Percentiles rank a stretch among this genome's conserved stretches.
phyloP scores from a whole-genome alignment of 78 protist species.

The Dictyostelium firmibasis region DNA sequence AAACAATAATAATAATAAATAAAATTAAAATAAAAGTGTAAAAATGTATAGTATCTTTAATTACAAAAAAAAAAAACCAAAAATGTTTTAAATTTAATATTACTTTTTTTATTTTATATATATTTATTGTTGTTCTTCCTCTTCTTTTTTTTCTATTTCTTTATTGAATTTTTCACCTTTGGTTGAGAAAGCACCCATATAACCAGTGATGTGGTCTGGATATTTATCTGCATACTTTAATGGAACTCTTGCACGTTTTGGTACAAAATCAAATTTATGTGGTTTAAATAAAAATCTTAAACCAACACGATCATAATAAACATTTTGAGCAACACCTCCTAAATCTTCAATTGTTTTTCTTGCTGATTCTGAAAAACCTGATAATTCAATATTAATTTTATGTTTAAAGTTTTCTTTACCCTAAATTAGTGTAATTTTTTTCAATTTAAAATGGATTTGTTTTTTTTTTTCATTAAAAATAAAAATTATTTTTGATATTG shows the following conservation, averaged over 20 bases:
- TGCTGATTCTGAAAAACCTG: constrained; percentile 66
- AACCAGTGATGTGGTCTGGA: constrained; percentile 70
- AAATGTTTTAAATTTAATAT: no score
- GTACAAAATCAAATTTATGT: constrained; percentile 68
- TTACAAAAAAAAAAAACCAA: not conserved
- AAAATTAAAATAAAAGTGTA: not conserved
- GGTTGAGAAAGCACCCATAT: constrained; percentile 61
- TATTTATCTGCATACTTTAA: constrained; percentile 36
- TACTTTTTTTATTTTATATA: not conserved
- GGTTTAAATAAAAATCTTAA: constrained; percentile 76
- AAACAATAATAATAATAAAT: not conserved
- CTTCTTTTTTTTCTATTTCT: not conserved
- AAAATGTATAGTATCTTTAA: not conserved
- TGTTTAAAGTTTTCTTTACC: constrained; percentile 43
- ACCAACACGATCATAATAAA: constrained; percentile 81
- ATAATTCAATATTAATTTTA: constrained; percentile 61
- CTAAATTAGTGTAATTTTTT: not conserved
- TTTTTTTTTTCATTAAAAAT: not conserved
- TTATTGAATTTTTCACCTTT: not conserved
- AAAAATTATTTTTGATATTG: no score
- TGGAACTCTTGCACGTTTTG: constrained; percentile 71
- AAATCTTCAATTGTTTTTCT: constrained; percentile 60
- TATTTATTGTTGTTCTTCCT: not conserved
- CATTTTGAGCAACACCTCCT: constrained; percentile 78
- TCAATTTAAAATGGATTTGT: not conserved